These are phyloP conservation scores for Hysterangium stoloniferum DNA, from an alignment of 768 basidiomycete genomes.

Conservation along the genomic window DNA sequence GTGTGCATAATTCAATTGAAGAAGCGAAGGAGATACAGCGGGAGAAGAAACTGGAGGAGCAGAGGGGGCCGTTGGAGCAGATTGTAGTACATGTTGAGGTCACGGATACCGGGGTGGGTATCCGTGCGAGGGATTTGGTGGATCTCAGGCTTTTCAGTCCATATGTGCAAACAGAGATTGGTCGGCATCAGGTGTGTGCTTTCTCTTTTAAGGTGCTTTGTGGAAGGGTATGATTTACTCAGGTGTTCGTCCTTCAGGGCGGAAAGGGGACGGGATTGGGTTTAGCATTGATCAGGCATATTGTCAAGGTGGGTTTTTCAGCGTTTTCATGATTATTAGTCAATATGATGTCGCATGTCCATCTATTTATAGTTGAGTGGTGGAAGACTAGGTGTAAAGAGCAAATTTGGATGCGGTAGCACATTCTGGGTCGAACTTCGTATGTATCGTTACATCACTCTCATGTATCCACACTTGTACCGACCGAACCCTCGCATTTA, in stretches of 20 bases:
- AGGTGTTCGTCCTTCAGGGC: background rate
- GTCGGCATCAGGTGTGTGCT: slow-evolving; percentile 2
- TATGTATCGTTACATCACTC: background rate
- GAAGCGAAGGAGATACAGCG: slow-evolving; percentile 9
- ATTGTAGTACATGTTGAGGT: slow-evolving; percentile 82
- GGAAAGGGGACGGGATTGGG: slow-evolving; percentile 64
- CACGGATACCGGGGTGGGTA: slow-evolving; percentile 54
- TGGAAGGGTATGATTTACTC: no score
- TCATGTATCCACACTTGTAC: background rate
- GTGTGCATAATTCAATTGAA: slow-evolving; percentile 42
- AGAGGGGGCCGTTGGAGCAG: slow-evolving; percentile 35
- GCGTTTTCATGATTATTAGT: background rate
- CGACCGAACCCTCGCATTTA: background rate
- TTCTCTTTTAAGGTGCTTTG: background rate
- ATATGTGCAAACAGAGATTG: slow-evolving; percentile 9
- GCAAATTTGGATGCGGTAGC: slow-evolving; percentile 55
- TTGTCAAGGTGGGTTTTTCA: slow-evolving; percentile 40
- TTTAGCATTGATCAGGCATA: slow-evolving; percentile 68
- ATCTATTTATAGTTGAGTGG: slow-evolving; percentile 48
- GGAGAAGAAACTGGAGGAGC: background rate
- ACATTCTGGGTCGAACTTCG: slow-evolving; percentile 86
- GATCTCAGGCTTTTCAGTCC: slow-evolving; percentile 52
- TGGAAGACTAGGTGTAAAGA: slow-evolving; percentile 57
- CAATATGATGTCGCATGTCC: no score
- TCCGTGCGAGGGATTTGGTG: slow-evolving; percentile 42